Conservation (phyloP, 805 yeast species). For the Cyberlindnera meyerae region DNA sequence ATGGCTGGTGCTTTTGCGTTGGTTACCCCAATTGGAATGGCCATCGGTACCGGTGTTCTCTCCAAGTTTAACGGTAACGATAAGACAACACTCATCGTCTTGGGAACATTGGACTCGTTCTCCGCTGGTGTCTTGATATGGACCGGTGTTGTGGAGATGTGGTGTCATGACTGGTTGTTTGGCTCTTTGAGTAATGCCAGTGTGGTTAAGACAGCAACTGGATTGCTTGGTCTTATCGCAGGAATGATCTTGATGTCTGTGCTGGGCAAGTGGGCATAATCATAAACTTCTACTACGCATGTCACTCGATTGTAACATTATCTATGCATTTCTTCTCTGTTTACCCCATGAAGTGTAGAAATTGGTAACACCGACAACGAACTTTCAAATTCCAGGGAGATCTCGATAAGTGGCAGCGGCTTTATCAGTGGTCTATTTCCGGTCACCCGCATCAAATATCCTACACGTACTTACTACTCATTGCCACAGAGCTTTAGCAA, state of each 20-base stretch:
- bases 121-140: conserved; percentile 73
- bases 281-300: no score
- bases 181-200: conserved; percentile 49
- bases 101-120: conserved; percentile 66
- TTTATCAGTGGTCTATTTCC: no score
- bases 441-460: no score
- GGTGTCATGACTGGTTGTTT: conserved; percentile 65
- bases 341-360: no score
- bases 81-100: conserved; percentile 52
- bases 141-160: conserved; percentile 69
- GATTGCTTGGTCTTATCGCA: conserved; percentile 44
- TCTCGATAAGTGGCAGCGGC: no score
- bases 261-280: conserved; percentile 66
- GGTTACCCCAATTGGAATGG: conserved; percentile 69
- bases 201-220: conserved; percentile 40
- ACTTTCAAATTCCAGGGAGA: no score
- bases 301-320: no score
- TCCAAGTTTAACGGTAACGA: conserved; percentile 52
- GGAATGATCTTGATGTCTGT: conserved; percentile 72
- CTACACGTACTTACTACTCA: no score
- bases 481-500: no score
- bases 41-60: conserved; percentile 72
- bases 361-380: no score
- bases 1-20: conserved; percentile 46
- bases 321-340: no score